Evolutionary conservation across 2,329 filamentous ascomycete species (phyloP).

Genomic region (Allantophomopsis cytisporea): DNA sequence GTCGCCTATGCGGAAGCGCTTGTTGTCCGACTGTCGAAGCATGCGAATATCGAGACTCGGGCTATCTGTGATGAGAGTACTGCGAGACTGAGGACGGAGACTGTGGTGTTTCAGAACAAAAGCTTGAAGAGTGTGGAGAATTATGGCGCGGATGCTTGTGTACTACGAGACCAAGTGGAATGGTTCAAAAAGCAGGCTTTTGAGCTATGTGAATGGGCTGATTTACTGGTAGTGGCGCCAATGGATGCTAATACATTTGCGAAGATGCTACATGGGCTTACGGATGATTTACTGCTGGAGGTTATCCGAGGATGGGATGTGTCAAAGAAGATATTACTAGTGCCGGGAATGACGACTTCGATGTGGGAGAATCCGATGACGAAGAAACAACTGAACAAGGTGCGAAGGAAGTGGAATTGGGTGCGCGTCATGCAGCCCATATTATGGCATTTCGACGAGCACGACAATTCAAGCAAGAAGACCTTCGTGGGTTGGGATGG

Average conservation of each 20-base stretch:
- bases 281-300: conserved; percentile 68
- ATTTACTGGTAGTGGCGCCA: conserved; percentile 72
- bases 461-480: conserved; percentile 28
- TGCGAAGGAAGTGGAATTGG: conserved; percentile 78
- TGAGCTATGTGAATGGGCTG: conserved; percentile 75
- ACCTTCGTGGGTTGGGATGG: conserved; percentile 46
- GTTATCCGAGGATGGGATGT: conserved; percentile 78
- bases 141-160: neutral
- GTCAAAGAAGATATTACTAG: conserved; percentile 70
- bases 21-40: conserved; percentile 53
- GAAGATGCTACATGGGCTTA: conserved; percentile 76
- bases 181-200: conserved; percentile 38
- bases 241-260: conserved; percentile 75
- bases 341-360: conserved; percentile 77
- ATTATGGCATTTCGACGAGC: conserved; percentile 60
- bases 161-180: conserved; percentile 23
- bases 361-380: conserved; percentile 90
- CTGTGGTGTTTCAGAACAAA: conserved; percentile 44
- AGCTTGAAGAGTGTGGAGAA: conserved; percentile 12
- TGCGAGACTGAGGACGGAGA: conserved; percentile 46
- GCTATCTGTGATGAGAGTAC: conserved; percentile 54
- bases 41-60: conserved; percentile 43
- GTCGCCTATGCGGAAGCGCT: conserved; percentile 53
- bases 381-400: conserved; percentile 73
- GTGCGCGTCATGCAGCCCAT: conserved; percentile 70